Conservation (phyloP, 2,329 filamentous ascomycete species). For the Cordyceps militaris region DNA sequence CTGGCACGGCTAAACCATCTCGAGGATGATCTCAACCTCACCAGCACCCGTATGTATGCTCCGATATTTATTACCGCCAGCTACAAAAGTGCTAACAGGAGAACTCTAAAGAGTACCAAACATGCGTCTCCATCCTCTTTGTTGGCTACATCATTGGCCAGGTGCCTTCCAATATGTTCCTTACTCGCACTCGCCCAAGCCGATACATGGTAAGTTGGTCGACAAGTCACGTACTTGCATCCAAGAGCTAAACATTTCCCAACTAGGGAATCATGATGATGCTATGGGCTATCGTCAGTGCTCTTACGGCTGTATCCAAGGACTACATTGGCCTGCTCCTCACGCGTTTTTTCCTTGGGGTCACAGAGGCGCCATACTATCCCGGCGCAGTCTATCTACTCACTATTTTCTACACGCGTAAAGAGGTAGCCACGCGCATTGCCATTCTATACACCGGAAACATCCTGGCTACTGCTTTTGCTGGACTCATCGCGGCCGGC, state of each 20-base stretch:
- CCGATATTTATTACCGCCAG: no score
- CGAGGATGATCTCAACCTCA: conserved; percentile 19
- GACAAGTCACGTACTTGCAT: background rate
- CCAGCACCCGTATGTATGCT: background rate
- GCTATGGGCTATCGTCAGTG: conserved; percentile 40
- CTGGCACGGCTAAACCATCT: conserved; percentile 27
- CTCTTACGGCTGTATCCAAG: conserved; percentile 39
- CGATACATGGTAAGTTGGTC: conserved; percentile 26
- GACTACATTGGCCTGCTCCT: conserved; percentile 43
- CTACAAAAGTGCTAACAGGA: background rate
- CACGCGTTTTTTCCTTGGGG: conserved; percentile 37
- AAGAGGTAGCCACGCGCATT: conserved; percentile 56
- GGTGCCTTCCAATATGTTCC: conserved; percentile 28
- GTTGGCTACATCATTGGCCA: conserved; percentile 22
- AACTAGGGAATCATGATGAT: conserved; percentile 35
- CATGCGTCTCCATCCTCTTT: conserved; percentile 21
- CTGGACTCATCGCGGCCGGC: conserved; percentile 52
- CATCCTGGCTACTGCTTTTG: conserved; percentile 61
- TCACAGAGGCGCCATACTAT: conserved; percentile 46
- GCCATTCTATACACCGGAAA: conserved; percentile 53
- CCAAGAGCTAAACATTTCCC: background rate
- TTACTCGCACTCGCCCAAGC: conserved; percentile 29
- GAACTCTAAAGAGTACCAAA: conserved; percentile 17
- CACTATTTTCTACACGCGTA: conserved; percentile 53
- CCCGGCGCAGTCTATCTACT: conserved; percentile 41